These are phyloP conservation scores for Acer negundo DNA, from an alignment of 345 rosid species.

Conservation along the genomic window DNA sequence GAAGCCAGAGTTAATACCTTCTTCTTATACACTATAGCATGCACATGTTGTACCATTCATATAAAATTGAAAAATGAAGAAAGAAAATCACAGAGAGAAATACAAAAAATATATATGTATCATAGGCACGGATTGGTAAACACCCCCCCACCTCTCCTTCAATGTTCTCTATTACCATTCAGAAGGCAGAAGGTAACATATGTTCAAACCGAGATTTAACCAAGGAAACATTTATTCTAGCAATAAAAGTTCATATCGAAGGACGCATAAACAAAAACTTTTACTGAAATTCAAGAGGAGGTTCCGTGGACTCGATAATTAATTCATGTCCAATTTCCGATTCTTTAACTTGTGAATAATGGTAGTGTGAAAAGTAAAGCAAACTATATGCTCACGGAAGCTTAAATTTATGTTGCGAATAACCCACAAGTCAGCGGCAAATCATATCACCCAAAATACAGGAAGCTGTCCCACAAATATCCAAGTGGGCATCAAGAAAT, in stretches of 20 bases:
- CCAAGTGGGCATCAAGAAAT: no score
- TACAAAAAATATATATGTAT: neutral
- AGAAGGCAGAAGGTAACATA: neutral
- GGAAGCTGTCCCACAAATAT: no score
- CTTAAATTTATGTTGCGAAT: no score
- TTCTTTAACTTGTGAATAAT: no score
- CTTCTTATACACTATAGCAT: neutral
- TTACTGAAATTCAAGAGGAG: neutral
- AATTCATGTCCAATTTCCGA: neutral
- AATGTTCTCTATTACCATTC: neutral
- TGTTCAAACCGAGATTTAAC: no score
- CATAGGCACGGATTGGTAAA: neutral
- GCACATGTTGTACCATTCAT: slow-evolving; percentile 8
- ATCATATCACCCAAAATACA: no score
- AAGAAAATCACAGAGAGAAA: neutral
- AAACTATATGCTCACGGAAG: no score
- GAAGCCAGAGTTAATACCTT: slow-evolving; percentile 13
- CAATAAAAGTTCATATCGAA: neutral
- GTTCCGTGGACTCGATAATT: neutral
- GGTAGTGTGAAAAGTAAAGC: no score
- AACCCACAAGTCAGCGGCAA: no score
- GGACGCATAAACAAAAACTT: neutral
- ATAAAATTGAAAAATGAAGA: neutral
- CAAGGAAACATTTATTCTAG: neutral
- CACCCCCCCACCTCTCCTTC: neutral